A percentile compares a stretch with the other conserved stretches of the same genome.
Evolutionary conservation across 495 filamentous ascomycete species (phyloP).

Genomic region (Beverwykella pulmonaria): DNA sequence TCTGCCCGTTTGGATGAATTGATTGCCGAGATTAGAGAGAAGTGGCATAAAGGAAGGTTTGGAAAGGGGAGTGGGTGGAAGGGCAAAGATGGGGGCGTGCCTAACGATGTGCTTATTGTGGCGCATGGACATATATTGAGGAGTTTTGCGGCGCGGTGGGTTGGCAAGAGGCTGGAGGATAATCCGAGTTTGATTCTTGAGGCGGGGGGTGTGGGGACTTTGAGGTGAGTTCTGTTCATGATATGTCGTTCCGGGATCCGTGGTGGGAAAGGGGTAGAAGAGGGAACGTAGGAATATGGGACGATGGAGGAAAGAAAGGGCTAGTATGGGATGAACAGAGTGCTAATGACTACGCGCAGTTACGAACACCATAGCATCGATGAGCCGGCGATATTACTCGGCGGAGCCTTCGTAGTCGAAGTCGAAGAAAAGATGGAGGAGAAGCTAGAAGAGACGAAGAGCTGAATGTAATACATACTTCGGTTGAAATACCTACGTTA

Average conservation of each 20-base stretch:
- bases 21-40: constrained; percentile 46
- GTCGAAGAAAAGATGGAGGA: constrained; percentile 45
- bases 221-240: constrained; percentile 58
- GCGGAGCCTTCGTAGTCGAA: constrained; percentile 66
- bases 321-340: neutral
- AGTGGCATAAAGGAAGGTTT: constrained; percentile 43
- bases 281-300: constrained; percentile 19
- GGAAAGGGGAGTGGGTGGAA: constrained; percentile 36
- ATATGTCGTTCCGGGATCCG: too few relatives aligned
- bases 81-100: constrained; percentile 27
- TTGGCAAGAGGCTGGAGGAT: constrained; percentile 33
- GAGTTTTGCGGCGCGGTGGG: constrained; percentile 42
- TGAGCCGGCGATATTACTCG: constrained; percentile 71
- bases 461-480: neutral
- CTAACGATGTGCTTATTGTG: constrained; percentile 49
- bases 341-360: neutral
- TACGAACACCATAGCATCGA: constrained; percentile 69
- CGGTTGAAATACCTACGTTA: neutral
- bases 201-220: constrained; percentile 59
- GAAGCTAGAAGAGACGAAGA: constrained; percentile 26
- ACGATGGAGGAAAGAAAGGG: too few relatives aligned
- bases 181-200: constrained; percentile 49
- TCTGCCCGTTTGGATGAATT: constrained; percentile 44
- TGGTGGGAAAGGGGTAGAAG: neutral
- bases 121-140: constrained; percentile 51